Conservation (phyloP, 1,284 basidiomycete genomes). For the Tranzscheliella williamsii region DNA sequence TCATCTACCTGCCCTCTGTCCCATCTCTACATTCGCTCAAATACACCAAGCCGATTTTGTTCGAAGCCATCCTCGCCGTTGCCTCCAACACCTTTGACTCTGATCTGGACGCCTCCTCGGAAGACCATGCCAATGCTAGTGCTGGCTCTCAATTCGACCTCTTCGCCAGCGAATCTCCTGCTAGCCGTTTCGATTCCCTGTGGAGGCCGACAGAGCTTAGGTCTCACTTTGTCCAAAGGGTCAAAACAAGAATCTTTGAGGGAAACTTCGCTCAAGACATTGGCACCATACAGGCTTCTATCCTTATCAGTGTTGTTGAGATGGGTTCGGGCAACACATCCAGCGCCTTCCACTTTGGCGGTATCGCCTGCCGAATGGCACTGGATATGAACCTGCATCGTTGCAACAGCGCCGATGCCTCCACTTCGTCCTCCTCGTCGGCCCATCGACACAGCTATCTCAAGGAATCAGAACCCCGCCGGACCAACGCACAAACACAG, state of each 20-base stretch:
- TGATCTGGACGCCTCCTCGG: constrained; percentile 9
- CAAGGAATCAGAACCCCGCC: not conserved
- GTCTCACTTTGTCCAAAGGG: constrained; percentile 27
- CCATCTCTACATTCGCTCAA: constrained; percentile 32
- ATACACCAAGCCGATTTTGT: constrained; percentile 24
- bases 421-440: not conserved
- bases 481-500: constrained; percentile 9
- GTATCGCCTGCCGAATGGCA: constrained; percentile 39
- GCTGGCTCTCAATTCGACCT: constrained; percentile 13
- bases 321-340: constrained; percentile 33
- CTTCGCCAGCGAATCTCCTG: constrained; percentile 14
- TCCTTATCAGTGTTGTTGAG: constrained; percentile 39
- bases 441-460: not conserved
- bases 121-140: constrained; percentile 4
- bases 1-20: constrained; percentile 43
- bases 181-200: constrained; percentile 3
- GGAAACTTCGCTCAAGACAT: constrained; percentile 30
- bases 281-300: constrained; percentile 31
- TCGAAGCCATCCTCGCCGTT: constrained; percentile 38
- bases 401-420: constrained; percentile 1
- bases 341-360: constrained; percentile 37
- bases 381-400: constrained; percentile 44
- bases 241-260: constrained; percentile 32
- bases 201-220: constrained; percentile 31
- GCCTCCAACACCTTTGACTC: constrained; percentile 39